Base-by-base conservation (phyloP, 208 protist species). In the Herpetomonas samuelpessoai region DNA sequence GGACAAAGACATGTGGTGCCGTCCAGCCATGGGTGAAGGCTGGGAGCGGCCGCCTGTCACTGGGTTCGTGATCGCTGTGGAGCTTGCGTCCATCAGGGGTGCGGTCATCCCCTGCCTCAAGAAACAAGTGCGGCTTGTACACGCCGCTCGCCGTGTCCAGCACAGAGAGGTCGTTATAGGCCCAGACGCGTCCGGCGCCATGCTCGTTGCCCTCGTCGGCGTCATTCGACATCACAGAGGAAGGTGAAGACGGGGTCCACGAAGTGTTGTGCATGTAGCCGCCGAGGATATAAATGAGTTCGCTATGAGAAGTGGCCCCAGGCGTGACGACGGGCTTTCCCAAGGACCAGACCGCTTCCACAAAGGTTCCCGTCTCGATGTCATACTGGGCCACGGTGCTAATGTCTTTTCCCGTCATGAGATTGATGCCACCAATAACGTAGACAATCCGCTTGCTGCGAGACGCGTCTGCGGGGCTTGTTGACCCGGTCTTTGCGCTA, bases 361-460 rank as follows among this genome's bases (percentile, higher is more conserved):
- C 57, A 26, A 86, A 82, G 48, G 64, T 52, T 1, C 57, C 63
- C 6, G 65, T 68, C 3, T 46, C 26, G 18, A 74, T 65, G 52
- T 86, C 68, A 58, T 69, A 86, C 58, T 72, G 64, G 10, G 71
- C 68, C 2, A 77, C 74, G 30, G 70, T 68, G 0, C 60, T 29
- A 27, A 77, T 47, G 19, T 47, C 19, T 3, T 53, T 48, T 1
- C 59, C 55, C 2, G 26, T 57, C n/a, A 25, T 29, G 10, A 59
- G 35, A 19, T 57, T 14, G 14, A 63, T 35, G 27, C 71, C 71
- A 27, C 71, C 71, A 0, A 71, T 47, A 26, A 76, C 62, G 65
- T 70, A 73, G 4, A 78, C 47, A 18, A 54, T 21, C 18, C 57
- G n/a, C n/a, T n/a, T n/a, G n/a, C n/a, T n/a, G n/a, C n/a, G n/a